Evolutionary conservation across 2,329 filamentous ascomycete genomes (phyloP), one percentile per base, ranked within the genome.

Genomic region (Cladosporium velox): DNA sequence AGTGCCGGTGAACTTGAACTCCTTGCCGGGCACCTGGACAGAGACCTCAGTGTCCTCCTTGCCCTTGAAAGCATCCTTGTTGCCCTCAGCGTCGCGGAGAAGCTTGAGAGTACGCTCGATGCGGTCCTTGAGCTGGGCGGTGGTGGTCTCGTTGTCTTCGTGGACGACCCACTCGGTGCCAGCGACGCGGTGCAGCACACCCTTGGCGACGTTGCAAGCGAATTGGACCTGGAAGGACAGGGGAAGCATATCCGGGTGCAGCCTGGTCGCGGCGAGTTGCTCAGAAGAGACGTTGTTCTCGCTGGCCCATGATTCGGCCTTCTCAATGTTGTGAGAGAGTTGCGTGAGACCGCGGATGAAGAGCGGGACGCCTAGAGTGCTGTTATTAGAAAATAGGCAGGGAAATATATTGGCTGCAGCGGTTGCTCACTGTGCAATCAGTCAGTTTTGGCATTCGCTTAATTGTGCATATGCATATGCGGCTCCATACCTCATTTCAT

Each of bases 241-340:
- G 4, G 79, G 72, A n/a, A 73, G 67, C 85, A 87, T 86, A 74
- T 85, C 82, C 0, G 77, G 77, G 65, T 78, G 73, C 24, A 87
- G 76, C 2, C 77, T 77, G n/a, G 78, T 76, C 8, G 78, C 73
- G 55, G 82, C 65, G 57, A 83, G 72, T 30, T 78, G 75, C 3
- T 74, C 67, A 5, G 77, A 71, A 14, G 77, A 69, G 51, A 78
- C 76, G 66, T 70, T 70, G 26, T 79, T 78, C 41, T 79, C 72
- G 30, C 79, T 72, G 65, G 77, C 77, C 67, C 80, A 78, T 4
- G 74, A 67, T 67, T 81, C 77, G 65, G 73, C 83, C 69, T 83
- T 82, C 41, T 77, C 72, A 66, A 86, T 79, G 67, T 84, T 72
- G 54, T 72, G 68, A 21, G 75, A 70, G 34, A 84, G 77, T 65